Base-by-base conservation (phyloP, 352 stramenopile genomes). In the Pythium aquatile region DNA sequence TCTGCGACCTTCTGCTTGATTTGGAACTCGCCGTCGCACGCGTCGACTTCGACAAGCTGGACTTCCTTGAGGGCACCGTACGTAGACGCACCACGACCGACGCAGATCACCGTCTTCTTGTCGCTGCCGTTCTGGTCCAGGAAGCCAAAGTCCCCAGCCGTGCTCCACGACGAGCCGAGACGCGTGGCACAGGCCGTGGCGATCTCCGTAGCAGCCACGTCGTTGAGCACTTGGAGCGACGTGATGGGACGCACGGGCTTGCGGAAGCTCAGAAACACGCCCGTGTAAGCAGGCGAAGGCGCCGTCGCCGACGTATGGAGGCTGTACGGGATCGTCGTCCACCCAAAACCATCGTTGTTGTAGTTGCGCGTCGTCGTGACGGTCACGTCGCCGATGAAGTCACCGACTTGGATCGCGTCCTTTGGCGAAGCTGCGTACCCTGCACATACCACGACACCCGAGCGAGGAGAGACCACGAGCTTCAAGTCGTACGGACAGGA, bases 301-400 rank as follows among this genome's bases (percentile, higher is more conserved):
- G 58, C 63, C 1, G 66, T 56, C 20, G 71, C 64, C 47, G 70
- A 33, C 67, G 65, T 29, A 47, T 40, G 1, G 68, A 63, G 28
- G 35, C 57, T 56, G 44, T 54, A 48, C 17, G 57, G 74, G 64
- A 75, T 66, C 2, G 77, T 83, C 24, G 76, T 69, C 77, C 77
- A 85, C 33, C 74, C 77, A 0, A 70, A 63, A 0, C 42, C 72
- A 3, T 82, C 72, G 68, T 81, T 74, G 58, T 77, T 81, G 70
- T 85, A 83, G 55, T 79, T 76, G 4, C 58, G 64, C 20, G 20
- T 24, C 20, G 53, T 80, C 70, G 77, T 76, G 26, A 76, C 79
- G 57, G 74, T 71, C 53, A 85, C 47, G 57, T 85, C 77, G 3
- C 72, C 70, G 28, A 85, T 65, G 46, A 76, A 85, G 47, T 79